A percentile compares a stretch with the other conserved stretches of the same genome.
phyloP scores from a whole-genome alignment of 2,329 filamentous ascomycete genomes.

The Colletotrichum siamense region DNA sequence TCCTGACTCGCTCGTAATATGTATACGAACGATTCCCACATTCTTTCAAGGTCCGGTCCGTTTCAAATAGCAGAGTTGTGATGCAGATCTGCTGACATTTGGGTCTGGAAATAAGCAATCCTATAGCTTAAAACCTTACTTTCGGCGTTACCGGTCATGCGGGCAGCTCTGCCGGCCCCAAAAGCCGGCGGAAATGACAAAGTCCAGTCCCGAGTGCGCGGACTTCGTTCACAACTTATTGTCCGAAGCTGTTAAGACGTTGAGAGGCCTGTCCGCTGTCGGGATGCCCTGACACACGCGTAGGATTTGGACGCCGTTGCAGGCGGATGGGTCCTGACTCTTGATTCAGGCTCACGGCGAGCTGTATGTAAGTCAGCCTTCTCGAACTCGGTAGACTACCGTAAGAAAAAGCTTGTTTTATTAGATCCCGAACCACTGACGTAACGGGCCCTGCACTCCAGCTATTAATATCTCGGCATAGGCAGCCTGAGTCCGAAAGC shows the following conservation, averaged over 20 bases:
- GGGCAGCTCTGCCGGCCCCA: neutral
- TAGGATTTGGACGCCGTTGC: neutral
- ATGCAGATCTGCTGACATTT: neutral
- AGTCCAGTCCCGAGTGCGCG: neutral
- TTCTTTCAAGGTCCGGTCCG: neutral
- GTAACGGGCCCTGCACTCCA: neutral
- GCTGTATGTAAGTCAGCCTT: neutral
- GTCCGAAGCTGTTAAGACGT: neutral
- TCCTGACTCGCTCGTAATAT: neutral
- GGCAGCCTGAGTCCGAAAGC: neutral
- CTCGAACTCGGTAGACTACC: neutral
- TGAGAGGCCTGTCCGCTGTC: accelerated
- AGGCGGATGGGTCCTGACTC: neutral
- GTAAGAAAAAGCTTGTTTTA: neutral
- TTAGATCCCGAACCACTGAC: neutral
- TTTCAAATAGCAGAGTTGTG: neutral
- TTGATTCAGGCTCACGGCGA: neutral
- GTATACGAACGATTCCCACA: neutral
- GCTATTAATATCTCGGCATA: neutral
- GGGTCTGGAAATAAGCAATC: neutral
- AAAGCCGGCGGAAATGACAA: neutral
- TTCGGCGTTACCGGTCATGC: neutral
- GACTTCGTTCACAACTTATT: neutral
- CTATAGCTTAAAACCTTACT: neutral
- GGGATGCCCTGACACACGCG: neutral